A percentile compares a stretch with the other conserved stretches of the same genome.
phyloP scores from a whole-genome alignment of 164 flowering plant species.

The Macadamia tetraphylla region DNA sequence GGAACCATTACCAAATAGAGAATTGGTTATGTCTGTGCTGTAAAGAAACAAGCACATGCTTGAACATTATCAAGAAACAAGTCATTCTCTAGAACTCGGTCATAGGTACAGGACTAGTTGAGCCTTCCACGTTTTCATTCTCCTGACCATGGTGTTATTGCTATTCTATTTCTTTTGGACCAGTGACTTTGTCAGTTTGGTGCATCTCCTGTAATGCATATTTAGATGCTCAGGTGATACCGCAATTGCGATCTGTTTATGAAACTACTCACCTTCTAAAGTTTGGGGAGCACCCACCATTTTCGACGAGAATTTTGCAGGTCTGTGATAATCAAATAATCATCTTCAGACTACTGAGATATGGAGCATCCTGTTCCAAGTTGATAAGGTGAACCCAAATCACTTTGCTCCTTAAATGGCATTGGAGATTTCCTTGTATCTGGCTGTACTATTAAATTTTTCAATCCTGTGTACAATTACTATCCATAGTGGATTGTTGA shows the following conservation, averaged over 20 bases:
- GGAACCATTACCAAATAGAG: conserved; percentile 68
- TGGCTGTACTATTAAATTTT: no score
- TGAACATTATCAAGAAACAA: conserved; percentile 53
- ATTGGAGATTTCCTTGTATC: no score
- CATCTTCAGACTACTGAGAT: conserved; percentile 13
- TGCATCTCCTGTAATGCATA: conserved; percentile 83
- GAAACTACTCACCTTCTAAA: conserved; percentile 70
- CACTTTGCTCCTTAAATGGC: no score
- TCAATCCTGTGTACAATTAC: no score
- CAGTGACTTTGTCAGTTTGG: conserved; percentile 95
- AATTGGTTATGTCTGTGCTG: conserved; percentile 89
- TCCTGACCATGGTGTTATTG: no score
- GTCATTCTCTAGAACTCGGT: conserved; percentile 72
- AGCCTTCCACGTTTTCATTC: neutral
- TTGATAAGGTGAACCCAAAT: neutral
- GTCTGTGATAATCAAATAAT: conserved; percentile 8
- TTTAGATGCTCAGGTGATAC: conserved; percentile 70
- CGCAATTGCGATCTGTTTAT: conserved; percentile 50
- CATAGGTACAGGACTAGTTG: conserved; percentile 43
- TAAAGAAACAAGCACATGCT: conserved; percentile 89
- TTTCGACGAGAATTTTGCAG: conserved; percentile 26
- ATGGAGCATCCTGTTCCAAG: no score
- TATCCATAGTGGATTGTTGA: no score
- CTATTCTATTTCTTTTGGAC: neutral
- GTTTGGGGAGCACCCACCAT: conserved; percentile 69